phyloP scores from a whole-genome alignment of 169 alveolate species.

The Plasmodium knowlesi region DNA sequence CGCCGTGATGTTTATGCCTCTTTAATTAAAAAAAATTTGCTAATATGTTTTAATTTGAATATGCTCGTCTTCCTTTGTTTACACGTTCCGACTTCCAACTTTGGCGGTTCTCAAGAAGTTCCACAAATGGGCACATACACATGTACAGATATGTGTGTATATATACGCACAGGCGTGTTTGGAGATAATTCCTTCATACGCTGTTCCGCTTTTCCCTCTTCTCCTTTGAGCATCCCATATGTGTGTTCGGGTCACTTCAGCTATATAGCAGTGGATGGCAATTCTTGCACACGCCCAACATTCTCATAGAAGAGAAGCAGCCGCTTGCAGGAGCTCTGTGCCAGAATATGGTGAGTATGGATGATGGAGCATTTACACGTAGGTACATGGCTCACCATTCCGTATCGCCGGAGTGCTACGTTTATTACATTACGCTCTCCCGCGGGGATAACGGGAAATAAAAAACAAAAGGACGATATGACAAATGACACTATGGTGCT shows the following conservation, averaged over 20 bases:
- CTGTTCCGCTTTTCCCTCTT: neutral
- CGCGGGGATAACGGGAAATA: neutral
- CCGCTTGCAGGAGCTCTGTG: neutral
- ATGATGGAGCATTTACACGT: neutral
- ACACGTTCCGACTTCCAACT: neutral
- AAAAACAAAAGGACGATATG: neutral
- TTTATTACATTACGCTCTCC: neutral
- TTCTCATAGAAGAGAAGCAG: neutral
- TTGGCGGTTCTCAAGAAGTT: neutral
- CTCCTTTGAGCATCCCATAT: neutral
- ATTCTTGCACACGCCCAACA: neutral
- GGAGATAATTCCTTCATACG: neutral
- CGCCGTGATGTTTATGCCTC: neutral
- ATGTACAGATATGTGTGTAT: neutral
- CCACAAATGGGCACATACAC: neutral
- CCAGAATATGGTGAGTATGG: neutral
- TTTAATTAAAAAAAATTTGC: neutral
- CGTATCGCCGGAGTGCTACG: neutral
- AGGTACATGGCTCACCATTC: neutral
- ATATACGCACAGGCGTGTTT: neutral
- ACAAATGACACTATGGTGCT: neutral
- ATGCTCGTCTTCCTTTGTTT: neutral
- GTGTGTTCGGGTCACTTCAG: neutral
- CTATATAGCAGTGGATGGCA: neutral
- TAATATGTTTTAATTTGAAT: neutral